phyloP scores from a whole-genome alignment of 257 asterid species.

The Nicotiana attenuata region DNA sequence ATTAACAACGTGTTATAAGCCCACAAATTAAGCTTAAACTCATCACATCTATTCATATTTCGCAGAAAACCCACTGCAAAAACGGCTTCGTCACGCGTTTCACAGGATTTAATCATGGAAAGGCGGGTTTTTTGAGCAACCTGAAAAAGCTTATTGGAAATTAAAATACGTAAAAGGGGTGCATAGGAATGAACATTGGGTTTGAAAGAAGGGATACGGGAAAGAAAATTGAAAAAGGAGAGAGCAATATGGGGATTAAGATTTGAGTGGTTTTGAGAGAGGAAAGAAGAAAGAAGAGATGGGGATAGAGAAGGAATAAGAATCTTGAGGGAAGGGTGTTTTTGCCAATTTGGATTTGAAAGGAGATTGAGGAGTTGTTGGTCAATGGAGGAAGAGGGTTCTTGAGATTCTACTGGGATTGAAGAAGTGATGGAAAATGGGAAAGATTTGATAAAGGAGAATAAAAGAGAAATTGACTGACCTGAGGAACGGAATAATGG shows the following conservation, averaged over 20 bases:
- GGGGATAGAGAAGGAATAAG: constrained; percentile 53
- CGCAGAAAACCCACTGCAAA: constrained; percentile 33
- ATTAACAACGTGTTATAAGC: constrained; percentile 55
- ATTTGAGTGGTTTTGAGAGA: constrained; percentile 39
- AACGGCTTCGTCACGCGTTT: constrained; percentile 33
- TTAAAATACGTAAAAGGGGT: constrained; percentile 44
- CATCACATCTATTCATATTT: constrained; percentile 37
- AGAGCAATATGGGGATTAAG: constrained; percentile 56
- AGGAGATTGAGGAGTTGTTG: constrained; percentile 43
- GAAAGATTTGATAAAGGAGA: not conserved
- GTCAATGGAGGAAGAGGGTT: constrained; percentile 14
- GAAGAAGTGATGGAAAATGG: not conserved
- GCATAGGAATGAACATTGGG: constrained; percentile 42
- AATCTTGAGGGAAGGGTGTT: constrained; percentile 42
- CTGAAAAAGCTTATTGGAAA: constrained; percentile 33
- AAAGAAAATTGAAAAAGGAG: constrained; percentile 38
- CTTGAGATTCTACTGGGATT: not conserved
- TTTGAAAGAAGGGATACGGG: constrained; percentile 44
- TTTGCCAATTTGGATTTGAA: constrained; percentile 57
- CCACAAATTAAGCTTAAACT: constrained; percentile 43
- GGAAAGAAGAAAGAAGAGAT: constrained; percentile 41
- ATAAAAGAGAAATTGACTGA: constrained; percentile 1
- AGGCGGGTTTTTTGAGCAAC: constrained; percentile 43
- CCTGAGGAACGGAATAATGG: constrained; percentile 3
- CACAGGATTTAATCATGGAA: constrained; percentile 53